A percentile compares a stretch with the other conserved stretches of the same genome.
Evolutionary conservation across 2,329 filamentous ascomycete genomes (phyloP).

Genomic region (Cercospora zeina): DNA sequence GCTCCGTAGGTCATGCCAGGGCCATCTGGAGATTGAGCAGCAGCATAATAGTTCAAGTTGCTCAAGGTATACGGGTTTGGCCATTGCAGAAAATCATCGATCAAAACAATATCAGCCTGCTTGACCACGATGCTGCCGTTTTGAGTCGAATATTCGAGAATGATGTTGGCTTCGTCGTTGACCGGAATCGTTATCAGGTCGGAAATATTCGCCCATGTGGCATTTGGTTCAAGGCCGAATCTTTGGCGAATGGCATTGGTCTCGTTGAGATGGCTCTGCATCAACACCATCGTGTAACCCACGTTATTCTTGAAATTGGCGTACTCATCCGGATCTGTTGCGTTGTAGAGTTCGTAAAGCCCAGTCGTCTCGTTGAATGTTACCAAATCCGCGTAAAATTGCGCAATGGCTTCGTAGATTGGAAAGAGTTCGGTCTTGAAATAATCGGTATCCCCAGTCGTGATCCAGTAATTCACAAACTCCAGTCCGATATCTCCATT

Average conservation of each 20-base stretch:
- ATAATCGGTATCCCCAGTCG: slow-evolving; percentile 58
- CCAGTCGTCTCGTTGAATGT: slow-evolving; percentile 59
- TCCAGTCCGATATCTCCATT: slow-evolving; percentile 68
- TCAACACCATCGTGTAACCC: slow-evolving; percentile 67
- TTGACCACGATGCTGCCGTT: slow-evolving; percentile 67
- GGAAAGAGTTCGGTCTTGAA: slow-evolving; percentile 61
- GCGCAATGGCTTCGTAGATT: slow-evolving; percentile 64
- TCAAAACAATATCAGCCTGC: slow-evolving; percentile 68
- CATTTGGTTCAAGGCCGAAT: slow-evolving; percentile 57
- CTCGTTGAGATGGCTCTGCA: slow-evolving; percentile 57
- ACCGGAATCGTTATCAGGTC: slow-evolving; percentile 58
- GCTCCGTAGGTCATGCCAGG: slow-evolving; percentile 74
- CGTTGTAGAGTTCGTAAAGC: slow-evolving; percentile 57
- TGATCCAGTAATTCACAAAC: slow-evolving; percentile 61
- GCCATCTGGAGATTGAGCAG: slow-evolving; percentile 66
- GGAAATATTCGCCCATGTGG: slow-evolving; percentile 60
- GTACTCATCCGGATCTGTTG: slow-evolving; percentile 73
- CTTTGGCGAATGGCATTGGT: slow-evolving; percentile 60
- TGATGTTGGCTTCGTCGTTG: slow-evolving; percentile 58
- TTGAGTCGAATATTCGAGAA: slow-evolving; percentile 65
- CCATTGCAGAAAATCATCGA: slow-evolving; percentile 65
- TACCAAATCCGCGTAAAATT: slow-evolving; percentile 61
- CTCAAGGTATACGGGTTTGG: slow-evolving; percentile 56
- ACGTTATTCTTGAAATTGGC: slow-evolving; percentile 66
- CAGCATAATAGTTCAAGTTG: slow-evolving; percentile 69